Evolutionary conservation across 768 basidiomycete genomes (phyloP), one percentile per base, ranked within the genome.

Genomic region (Trametes gibbosa): DNA sequence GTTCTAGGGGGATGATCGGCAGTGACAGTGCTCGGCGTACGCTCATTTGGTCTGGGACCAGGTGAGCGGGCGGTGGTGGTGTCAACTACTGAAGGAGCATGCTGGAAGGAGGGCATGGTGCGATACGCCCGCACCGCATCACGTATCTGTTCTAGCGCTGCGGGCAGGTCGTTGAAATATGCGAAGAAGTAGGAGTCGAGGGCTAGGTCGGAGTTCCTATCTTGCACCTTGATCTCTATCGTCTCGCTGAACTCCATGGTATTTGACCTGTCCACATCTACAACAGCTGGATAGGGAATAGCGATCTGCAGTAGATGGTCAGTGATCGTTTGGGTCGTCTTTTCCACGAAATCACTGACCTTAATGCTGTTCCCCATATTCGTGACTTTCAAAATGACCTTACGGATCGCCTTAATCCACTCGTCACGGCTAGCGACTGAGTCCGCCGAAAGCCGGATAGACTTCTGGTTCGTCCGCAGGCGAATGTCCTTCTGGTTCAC

Each of bases 181-280:
- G 95, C 93, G 68, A 96, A 96, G 74, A 96, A 97, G 69, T 93
- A 94, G 2, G 91, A 92, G 69, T 93, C 91, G 34, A 90, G 72
- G 1, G 87, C 84, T 67, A 86, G 88, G 62, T 86, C 84, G 59
- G 90, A 91, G 48, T 76, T 83, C 64, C 87, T 88, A 73, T 95
- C 92, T 53, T 91, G 78, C 13, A 95, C 92, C 74, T 94, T 94
- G 63, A 98, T 82, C 75, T 98, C 95, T 59, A 99, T 89, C 0
- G 95, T 95, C 71, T 97, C 95, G 62, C 92, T 95, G 68, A 98
- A 98, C 69, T 98, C 96, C 78, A 98, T 87, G 1, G 90, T 90
- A 0, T 85, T 81, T 8, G 91, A 90, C 68, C 85, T 86, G 60
- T 96, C 95, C 27, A 98, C 87, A 64, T 97, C 94, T 48, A 94